Base-by-base conservation (phyloP, 805 yeast species). In the Candida hungchunana region DNA sequence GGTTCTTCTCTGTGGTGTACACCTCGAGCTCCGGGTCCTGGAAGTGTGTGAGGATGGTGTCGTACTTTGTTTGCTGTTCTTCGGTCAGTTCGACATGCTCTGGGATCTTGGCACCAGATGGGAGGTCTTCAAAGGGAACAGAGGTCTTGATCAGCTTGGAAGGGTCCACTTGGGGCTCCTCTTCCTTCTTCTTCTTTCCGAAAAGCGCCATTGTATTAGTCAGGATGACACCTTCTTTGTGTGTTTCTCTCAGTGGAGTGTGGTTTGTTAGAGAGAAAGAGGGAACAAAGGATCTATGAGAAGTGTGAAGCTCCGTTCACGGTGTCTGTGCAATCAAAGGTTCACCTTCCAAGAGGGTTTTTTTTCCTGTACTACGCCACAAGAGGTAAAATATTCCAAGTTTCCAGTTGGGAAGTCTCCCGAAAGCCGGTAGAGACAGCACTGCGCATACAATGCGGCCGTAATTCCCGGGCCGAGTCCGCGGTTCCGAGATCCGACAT, bases 21-120 rank as follows among this genome's bases (percentile, higher is more conserved):
- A 43, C 37, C 31, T 48, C 40, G 26, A 62, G 31, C 7, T 43
- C 43, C 6, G 58, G 55, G 43, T 72, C 53, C 41, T 68, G 69
- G 57, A 87, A 84, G 59, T 85, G 78, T 30, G 63, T 56, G 37
- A 80, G 64, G 4, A 89, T 83, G n/a, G 59, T 54, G n/a, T 61
- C 44, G 52, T 82, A 89, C 62, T 79, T 80, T 16, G 55, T 59
- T 44, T 67, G 59, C 58, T 93, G 82, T 18, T 71, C 79, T 3
- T 55, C 54, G 2, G 74, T 63, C 26, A 89, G 64, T 19, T 61
- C 50, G 18, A 55, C 54, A 2, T 65, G 67, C 29, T 63, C 62
- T 5, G 82, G 81, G 1, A 83, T 77, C 19, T 60, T 62, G 32
- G 81, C 44, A 4, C 37, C 55, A 1, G 61, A 51, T 8, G 83